A percentile compares a stretch with the other conserved stretches of the same genome.
These are phyloP conservation scores for Aspergillus awamori DNA, from an alignment of 2,329 filamentous ascomycete species.

Conservation along the genomic window DNA sequence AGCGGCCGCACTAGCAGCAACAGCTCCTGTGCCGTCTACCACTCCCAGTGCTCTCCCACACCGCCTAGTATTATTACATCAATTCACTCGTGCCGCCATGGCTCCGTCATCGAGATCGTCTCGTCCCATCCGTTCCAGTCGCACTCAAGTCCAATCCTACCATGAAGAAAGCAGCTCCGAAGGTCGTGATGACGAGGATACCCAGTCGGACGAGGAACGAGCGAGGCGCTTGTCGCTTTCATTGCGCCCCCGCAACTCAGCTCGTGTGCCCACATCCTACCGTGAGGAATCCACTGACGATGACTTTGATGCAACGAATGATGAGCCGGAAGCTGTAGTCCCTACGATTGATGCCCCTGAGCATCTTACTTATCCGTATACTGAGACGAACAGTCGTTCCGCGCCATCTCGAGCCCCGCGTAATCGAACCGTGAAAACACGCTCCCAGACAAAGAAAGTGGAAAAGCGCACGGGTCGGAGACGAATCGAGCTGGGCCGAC, in stretches of 20 bases:
- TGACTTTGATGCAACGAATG: slow-evolving; percentile 22
- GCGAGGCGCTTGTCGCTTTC: slow-evolving; percentile 28
- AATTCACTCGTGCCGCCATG: slow-evolving; percentile 28
- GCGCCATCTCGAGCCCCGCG: slow-evolving; percentile 18
- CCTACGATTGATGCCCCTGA: slow-evolving; percentile 14
- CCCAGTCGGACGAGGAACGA: slow-evolving; percentile 16
- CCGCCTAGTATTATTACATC: not conserved
- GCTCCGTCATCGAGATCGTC: slow-evolving; percentile 30
- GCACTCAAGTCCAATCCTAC: slow-evolving; percentile 41
- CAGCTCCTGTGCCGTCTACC: slow-evolving; percentile 23
- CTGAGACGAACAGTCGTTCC: slow-evolving; percentile 13
- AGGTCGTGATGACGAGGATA: slow-evolving; percentile 25
- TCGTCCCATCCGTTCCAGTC: slow-evolving; percentile 40
- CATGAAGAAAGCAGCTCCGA: slow-evolving; percentile 42
- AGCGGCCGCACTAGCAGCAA: not conserved
- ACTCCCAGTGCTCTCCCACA: slow-evolving; percentile 12
- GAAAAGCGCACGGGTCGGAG: slow-evolving; percentile 20
- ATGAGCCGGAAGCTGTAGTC: slow-evolving; percentile 18
- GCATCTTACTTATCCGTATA: slow-evolving; percentile 10
- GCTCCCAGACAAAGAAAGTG: slow-evolving; percentile 25
- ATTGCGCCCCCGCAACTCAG: slow-evolving; percentile 35
- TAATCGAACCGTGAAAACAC: slow-evolving; percentile 22
- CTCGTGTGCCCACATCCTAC: slow-evolving; percentile 33
- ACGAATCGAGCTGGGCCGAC: slow-evolving; percentile 24
- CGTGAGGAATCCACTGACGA: slow-evolving; percentile 41